Evolutionary conservation across 768 basidiomycete genomes (phyloP).

Genomic region (Phanerochaete carnosa): DNA sequence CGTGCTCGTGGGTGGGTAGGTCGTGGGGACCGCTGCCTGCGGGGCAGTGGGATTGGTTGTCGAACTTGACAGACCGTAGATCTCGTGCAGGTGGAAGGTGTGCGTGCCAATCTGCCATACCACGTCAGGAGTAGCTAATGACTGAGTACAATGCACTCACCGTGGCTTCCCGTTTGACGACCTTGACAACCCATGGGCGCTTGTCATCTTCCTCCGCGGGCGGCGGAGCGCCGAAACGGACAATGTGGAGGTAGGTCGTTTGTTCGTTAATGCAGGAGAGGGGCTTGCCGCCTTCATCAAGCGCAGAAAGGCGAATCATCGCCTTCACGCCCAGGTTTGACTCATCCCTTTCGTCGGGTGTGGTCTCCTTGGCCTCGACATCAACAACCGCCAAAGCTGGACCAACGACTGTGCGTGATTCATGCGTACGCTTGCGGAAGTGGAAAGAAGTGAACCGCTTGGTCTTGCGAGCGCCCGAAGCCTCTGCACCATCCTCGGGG

Average conservation of each 20-base stretch:
- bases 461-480: constrained; percentile 16
- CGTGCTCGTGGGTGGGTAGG: constrained; percentile 42
- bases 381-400: constrained; percentile 81
- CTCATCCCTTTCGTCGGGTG: constrained; percentile 43
- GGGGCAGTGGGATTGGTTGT: constrained; percentile 32
- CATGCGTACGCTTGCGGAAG: constrained; percentile 54
- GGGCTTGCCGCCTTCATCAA: constrained; percentile 72
- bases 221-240: constrained; percentile 56
- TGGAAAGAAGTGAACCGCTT: constrained; percentile 64
- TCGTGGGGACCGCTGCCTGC: constrained; percentile 33
- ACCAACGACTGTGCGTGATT: constrained; percentile 56
- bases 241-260: constrained; percentile 82
- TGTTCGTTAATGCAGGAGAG: constrained; percentile 78
- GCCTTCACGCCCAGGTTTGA: constrained; percentile 64
- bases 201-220: constrained; percentile 38
- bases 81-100: constrained; percentile 94
- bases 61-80: constrained; percentile 73
- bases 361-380: constrained; percentile 41
- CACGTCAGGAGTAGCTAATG: neutral
- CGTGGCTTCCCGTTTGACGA: constrained; percentile 88
- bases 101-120: constrained; percentile 77
- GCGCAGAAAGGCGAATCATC: constrained; percentile 75
- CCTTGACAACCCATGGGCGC: constrained; percentile 87
- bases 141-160: constrained; percentile 34
- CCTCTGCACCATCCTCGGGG: constrained; percentile 21